Conservation (phyloP, 2,329 filamentous ascomycete species). For the Talaromyces rugulosus region DNA sequence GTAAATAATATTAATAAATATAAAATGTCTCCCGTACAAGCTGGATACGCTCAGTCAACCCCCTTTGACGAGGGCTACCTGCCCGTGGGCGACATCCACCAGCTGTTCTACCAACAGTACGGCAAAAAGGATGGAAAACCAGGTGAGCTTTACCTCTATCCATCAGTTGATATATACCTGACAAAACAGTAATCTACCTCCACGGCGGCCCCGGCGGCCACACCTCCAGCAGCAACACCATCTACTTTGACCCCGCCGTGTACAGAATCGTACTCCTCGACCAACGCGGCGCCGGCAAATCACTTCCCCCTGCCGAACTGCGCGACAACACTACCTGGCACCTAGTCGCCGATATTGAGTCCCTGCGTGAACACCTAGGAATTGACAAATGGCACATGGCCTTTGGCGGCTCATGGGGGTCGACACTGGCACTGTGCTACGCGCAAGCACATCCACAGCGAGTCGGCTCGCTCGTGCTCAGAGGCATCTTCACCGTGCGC, state of each 20-base stretch:
- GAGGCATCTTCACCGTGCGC: conserved; percentile 37
- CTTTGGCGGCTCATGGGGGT: conserved; percentile 49
- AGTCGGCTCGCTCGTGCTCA: conserved; percentile 37
- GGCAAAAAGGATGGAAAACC: conserved; percentile 35
- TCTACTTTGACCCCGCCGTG: conserved; percentile 41
- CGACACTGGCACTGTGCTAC: conserved; percentile 42
- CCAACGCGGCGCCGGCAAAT: conserved; percentile 45
- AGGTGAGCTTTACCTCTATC: neutral
- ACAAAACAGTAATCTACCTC: conserved; percentile 33
- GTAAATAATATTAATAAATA: neutral
- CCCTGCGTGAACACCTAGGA: conserved; percentile 39
- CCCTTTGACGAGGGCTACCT: conserved; percentile 32
- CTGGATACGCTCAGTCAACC: conserved; percentile 25
- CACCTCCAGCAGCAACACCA: conserved; percentile 32
- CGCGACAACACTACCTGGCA: conserved; percentile 45
- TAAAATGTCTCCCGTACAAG: neutral
- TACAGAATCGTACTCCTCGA: conserved; percentile 47
- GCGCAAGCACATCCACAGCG: conserved; percentile 39
- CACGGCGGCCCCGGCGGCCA: conserved; percentile 43
- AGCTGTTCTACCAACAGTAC: conserved; percentile 37
- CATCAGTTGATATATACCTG: neutral
- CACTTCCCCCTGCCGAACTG: conserved; percentile 37
- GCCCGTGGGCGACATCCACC: conserved; percentile 30
- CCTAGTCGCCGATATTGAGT: conserved; percentile 43
- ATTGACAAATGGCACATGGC: conserved; percentile 43